Base-by-base conservation (phyloP, 2,329 filamentous ascomycete species). In the Aspergillus caelatus region DNA sequence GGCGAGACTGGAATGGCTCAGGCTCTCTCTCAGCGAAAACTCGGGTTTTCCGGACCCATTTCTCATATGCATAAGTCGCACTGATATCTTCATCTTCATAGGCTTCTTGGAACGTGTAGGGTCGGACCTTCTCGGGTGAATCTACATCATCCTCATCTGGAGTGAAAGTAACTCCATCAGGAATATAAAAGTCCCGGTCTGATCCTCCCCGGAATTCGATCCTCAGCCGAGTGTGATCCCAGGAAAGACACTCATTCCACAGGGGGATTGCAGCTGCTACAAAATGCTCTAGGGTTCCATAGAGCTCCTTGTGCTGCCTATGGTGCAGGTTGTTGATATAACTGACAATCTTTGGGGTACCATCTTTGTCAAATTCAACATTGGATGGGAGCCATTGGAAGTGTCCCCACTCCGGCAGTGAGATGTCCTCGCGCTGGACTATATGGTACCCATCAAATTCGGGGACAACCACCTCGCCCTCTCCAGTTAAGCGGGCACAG, bases 331-430 rank as follows among this genome's bases (percentile, higher is more conserved):
- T 82, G 63, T 82, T 82, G 68, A 82, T 79, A 54, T 81, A 81
- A 32, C 75, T 78, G 3, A 68, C 72, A 54, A 81, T 74, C 52
- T 67, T 75, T 52, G 68, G 66, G 36, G 65, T 57, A 21, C 58
- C 34, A 45, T 56, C 60, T 14, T 60, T 28, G 3, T 62, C 32
- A 12, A 79, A 68, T 8, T 72, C 64, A 5, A 79, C 67, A 48
- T 81, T 74, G 12, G 75, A 76, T 2, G 80, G 78, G 11, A 83
- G 73, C 82, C 83, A 85, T 67, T 85, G 82, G 63, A 79, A 82
- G 1, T 7, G 21, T 12, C 50, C 50, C 50, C 50, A 53, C 71
- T 65, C 9, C 45, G 57, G n/a, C 76, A 80, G 43, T 62, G 67
- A 4, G 4, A 3, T 12, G 6, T 16, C 14, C 16, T 16, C 19